Conservation (phyloP, 257 asterid species). For the Linaria vulgaris region DNA sequence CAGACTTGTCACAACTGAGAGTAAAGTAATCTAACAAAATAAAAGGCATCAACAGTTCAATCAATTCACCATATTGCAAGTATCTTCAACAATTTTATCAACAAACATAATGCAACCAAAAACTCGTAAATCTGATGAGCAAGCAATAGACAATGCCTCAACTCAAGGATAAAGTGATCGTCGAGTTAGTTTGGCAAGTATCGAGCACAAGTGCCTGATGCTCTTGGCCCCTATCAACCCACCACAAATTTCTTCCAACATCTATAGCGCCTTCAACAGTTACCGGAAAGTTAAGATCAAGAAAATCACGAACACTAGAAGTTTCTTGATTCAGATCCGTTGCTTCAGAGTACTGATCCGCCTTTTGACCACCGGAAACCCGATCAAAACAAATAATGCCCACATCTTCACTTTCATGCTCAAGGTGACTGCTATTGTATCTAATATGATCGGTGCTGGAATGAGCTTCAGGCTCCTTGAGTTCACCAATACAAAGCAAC, state of each 20-base stretch:
- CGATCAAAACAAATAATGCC: slow-evolving; percentile 37
- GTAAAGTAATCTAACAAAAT: slow-evolving; percentile 10
- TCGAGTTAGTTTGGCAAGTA: slow-evolving; percentile 29
- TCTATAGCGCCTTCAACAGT: slow-evolving; percentile 27
- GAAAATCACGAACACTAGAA: slow-evolving; percentile 19
- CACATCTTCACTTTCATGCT: slow-evolving; percentile 10
- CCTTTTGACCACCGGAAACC: slow-evolving; percentile 87
- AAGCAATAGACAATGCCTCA: not conserved
- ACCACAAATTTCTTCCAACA: slow-evolving; percentile 40
- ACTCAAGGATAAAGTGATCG: slow-evolving; percentile 9
- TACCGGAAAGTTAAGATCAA: slow-evolving; percentile 53
- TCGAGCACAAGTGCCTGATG: slow-evolving; percentile 32
- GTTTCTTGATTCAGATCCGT: slow-evolving; percentile 29
- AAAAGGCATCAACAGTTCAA: slow-evolving; percentile 12
- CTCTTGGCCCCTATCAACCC: slow-evolving; percentile 33
- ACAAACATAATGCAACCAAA: slow-evolving; percentile 16
- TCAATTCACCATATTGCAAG: slow-evolving; percentile 9
- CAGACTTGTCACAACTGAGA: not conserved
- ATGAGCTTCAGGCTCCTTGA: slow-evolving; percentile 21
- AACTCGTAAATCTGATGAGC: slow-evolving; percentile 15
- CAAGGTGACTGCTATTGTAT: slow-evolving; percentile 2
- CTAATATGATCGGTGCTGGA: slow-evolving; percentile 15
- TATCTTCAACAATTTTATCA: slow-evolving; percentile 8
- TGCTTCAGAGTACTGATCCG: slow-evolving; percentile 57
- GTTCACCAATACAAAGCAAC: slow-evolving; percentile 13